Evolutionary conservation across 352 stramenopile species (phyloP).

Genomic region (Phytophthora chlamydospora): DNA sequence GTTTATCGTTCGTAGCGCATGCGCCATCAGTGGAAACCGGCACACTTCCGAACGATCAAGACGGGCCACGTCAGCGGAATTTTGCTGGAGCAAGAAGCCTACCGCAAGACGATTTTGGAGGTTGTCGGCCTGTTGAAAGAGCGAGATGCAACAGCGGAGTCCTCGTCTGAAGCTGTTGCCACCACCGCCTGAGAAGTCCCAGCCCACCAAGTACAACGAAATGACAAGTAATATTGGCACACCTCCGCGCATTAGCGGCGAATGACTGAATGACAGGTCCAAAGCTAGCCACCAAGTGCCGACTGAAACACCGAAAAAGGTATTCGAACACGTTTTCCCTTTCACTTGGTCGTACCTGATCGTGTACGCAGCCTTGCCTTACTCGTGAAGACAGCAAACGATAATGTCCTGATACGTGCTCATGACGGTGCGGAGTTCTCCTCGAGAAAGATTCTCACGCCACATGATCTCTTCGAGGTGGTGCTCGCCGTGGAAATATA

Average conservation of each 20-base stretch:
- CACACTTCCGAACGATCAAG: conserved; percentile 67
- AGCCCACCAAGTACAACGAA: conserved; percentile 4
- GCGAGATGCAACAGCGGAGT: conserved; percentile 11
- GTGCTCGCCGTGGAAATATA: conserved; percentile 89
- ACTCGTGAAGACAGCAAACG: conserved; percentile 72
- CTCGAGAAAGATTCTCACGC: conserved; percentile 82
- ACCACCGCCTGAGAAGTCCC: conserved; percentile 4
- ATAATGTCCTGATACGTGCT: conserved; percentile 89
- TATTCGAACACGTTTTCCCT: neutral
- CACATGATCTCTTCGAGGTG: conserved; percentile 92
- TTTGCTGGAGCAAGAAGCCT: conserved; percentile 71
- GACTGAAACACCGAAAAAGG: conserved; percentile 4
- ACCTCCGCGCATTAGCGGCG: neutral
- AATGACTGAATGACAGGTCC: conserved; percentile 16
- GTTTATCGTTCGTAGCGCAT: conserved; percentile 41
- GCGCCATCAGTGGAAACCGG: conserved; percentile 57
- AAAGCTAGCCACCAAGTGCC: conserved; percentile 2
- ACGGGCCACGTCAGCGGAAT: conserved; percentile 83
- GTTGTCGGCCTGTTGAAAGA: conserved; percentile 49
- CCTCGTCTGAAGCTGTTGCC: conserved; percentile 13
- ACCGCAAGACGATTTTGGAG: conserved; percentile 75
- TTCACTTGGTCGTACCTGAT: neutral
- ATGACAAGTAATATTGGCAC: conserved; percentile 9
- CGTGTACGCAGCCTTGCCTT: no score
- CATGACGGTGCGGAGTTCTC: conserved; percentile 80